A percentile compares a stretch with the other conserved stretches of the same genome.
These are phyloP conservation scores for Onygenales sp. DNA, from an alignment of 2,329 filamentous ascomycete species.

Conservation along the genomic window DNA sequence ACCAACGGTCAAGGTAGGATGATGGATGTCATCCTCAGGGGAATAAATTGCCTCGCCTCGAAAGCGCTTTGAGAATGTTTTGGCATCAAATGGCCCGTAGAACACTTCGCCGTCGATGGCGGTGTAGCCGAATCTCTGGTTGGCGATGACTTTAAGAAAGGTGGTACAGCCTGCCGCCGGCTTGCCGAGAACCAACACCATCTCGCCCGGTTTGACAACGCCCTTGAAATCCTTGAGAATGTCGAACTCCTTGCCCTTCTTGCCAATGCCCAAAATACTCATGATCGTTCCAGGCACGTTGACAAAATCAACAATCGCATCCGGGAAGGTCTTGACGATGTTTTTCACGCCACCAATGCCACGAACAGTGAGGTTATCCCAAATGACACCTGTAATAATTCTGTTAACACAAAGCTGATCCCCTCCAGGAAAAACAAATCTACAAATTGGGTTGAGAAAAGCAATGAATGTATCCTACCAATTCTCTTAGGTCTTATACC, in stretches of 20 bases:
- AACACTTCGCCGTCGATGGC: constrained; percentile 59
- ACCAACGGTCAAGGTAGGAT: constrained; percentile 75
- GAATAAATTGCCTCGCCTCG: constrained; percentile 80
- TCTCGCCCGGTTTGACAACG: constrained; percentile 70
- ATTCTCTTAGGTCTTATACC: constrained; percentile 75
- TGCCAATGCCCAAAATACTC: constrained; percentile 54
- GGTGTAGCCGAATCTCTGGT: constrained; percentile 70
- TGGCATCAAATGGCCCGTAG: constrained; percentile 64
- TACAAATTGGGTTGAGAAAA: constrained; percentile 2
- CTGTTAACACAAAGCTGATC: neutral
- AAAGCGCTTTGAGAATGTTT: constrained; percentile 61
- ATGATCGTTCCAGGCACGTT: constrained; percentile 60
- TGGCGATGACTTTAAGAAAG: constrained; percentile 73
- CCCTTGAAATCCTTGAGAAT: constrained; percentile 57
- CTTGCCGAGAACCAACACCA: constrained; percentile 73
- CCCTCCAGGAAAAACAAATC: neutral
- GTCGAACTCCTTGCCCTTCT: constrained; percentile 61
- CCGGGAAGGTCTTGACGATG: constrained; percentile 64
- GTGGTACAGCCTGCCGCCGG: constrained; percentile 70
- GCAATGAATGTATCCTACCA: constrained; percentile 25
- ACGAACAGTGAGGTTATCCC: constrained; percentile 67
- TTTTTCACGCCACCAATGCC: constrained; percentile 67
- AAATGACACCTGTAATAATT: constrained; percentile 50
- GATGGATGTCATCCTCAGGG: constrained; percentile 76
- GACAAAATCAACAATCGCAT: constrained; percentile 67